These are phyloP conservation scores for Madurella fahalii DNA, from an alignment of 2,329 filamentous ascomycete species.

Conservation along the genomic window DNA sequence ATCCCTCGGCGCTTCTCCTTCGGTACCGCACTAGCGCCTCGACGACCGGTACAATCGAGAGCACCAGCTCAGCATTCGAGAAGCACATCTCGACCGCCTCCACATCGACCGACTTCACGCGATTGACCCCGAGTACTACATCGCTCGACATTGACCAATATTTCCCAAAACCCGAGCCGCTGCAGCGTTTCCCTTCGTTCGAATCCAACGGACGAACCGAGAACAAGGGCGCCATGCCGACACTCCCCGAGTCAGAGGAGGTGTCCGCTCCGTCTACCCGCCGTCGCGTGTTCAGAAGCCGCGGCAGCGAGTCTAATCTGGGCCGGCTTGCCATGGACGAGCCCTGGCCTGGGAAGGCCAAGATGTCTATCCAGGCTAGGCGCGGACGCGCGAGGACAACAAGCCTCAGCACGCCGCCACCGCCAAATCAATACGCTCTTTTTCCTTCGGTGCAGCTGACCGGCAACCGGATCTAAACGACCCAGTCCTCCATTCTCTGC, in stretches of 20 bases:
- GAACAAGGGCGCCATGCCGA: conserved; percentile 24
- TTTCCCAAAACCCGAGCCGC: conserved; percentile 20
- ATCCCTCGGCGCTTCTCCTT: conserved; percentile 31
- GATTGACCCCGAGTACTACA: conserved; percentile 50
- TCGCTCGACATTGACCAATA: conserved; percentile 37
- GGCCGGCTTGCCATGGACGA: conserved; percentile 18
- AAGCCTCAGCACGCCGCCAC: conserved; percentile 42
- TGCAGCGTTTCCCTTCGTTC: conserved; percentile 21
- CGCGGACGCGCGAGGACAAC: conserved; percentile 44
- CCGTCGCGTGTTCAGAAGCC: conserved; percentile 25
- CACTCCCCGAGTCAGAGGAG: conserved; percentile 31
- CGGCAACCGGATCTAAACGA: conserved; percentile 23
- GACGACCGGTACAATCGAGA: conserved; percentile 49
- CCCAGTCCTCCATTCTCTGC: neutral
- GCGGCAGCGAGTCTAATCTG: conserved; percentile 30
- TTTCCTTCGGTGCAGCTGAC: conserved; percentile 36
- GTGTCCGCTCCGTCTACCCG: conserved; percentile 23
- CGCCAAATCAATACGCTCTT: conserved; percentile 45
- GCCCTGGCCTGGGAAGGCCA: conserved; percentile 22
- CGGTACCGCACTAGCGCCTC: conserved; percentile 51
- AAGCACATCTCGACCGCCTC: conserved; percentile 53
- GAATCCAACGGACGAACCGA: conserved; percentile 23
- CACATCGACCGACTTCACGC: conserved; percentile 50
- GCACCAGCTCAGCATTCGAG: conserved; percentile 44
- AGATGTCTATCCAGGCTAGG: conserved; percentile 24